Evolutionary conservation across 2,329 filamentous ascomycete genomes (phyloP), one percentile per base, ranked within the genome.

Genomic region (Colletotrichum aenigma): DNA sequence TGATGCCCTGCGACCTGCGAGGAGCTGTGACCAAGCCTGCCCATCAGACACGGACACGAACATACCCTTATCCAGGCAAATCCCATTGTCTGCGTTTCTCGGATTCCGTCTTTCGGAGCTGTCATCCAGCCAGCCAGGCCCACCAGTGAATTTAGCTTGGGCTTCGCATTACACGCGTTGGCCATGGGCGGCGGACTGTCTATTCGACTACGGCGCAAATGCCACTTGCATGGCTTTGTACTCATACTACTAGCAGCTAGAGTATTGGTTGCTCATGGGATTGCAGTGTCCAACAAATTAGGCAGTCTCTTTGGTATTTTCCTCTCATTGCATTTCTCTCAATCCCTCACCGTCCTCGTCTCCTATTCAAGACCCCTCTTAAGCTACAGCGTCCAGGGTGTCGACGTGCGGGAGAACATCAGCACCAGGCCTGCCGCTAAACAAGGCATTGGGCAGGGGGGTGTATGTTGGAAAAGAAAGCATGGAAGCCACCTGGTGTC

Each of bases 161-260:
- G 62, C 64, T 66, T 70, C 26, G 66, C 75, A 71, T 71, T 75
- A 79, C 83, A 82, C 77, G 81, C 82, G 76, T 32, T 77, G 79
- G 80, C 77, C 78, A 72, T 62, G 75, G 77, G 67, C 81, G 80
- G 79, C 82, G 68, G 66, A 21, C 18, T 68, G 21, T 62, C 65
- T 58, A 48, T 32, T 66, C 65, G 24, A 36, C 28, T 36, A 52
- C 58, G 43, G 43, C 43, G 43, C 43, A 52, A 21, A 69, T 70
- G 38, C 79, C 80, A 83, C 81, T 87, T 87, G 86, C 86, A 88
- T 83, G 85, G 83, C 83, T 86, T 86, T 84, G 86, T 87, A 85
- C 84, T 83, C 81, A 82, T 84, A 82, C 80, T 82, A 82, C 82
- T 80, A 81, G 82, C 83, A 80, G 79, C 82, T 82, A 82, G 80